A percentile compares a stretch with the other conserved stretches of the same genome.
These are phyloP conservation scores for Plectosphaerella sp. DNA, from an alignment of 2,329 filamentous ascomycete genomes.

Conservation along the genomic window DNA sequence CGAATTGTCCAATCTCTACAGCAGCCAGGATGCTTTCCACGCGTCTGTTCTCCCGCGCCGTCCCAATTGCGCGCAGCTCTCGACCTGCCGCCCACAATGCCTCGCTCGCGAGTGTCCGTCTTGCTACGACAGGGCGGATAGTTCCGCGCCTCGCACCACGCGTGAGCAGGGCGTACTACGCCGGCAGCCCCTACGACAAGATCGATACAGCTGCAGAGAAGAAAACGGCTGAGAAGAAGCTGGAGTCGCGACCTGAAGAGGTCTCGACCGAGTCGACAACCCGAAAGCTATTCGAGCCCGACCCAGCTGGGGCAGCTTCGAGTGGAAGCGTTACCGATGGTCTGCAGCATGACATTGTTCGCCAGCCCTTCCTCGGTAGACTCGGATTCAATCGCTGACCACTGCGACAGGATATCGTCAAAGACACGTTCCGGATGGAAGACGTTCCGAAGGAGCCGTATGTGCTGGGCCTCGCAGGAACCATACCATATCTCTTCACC, in stretches of 20 bases:
- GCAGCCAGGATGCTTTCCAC: no score
- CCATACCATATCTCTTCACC: conserved; percentile 81
- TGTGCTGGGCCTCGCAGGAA: conserved; percentile 68
- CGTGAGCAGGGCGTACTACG: conserved; percentile 9
- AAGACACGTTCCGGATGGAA: conserved; percentile 62
- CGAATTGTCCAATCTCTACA: no score
- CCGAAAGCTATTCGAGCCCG: conserved; percentile 43
- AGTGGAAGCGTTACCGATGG: conserved; percentile 24
- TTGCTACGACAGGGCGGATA: no score
- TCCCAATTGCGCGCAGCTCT: no score
- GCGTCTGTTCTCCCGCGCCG: no score
- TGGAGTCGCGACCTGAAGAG: conserved; percentile 54
- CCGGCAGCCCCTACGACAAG: conserved; percentile 18
- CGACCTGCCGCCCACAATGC: no score
- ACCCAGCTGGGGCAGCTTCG: conserved; percentile 12
- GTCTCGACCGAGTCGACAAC: conserved; percentile 57
- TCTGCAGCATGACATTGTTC: conserved; percentile 50
- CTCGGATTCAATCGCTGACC: background rate
- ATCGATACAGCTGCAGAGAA: conserved; percentile 55
- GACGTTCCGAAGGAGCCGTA: conserved; percentile 65
- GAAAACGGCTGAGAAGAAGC: conserved; percentile 45
- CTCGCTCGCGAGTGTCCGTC: no score
- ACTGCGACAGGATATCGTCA: conserved; percentile 52
- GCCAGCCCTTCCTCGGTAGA: background rate
- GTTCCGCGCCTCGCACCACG: no score